Base-by-base conservation (phyloP, 2,329 filamentous ascomycete genomes). In the Aspergillus felis region DNA sequence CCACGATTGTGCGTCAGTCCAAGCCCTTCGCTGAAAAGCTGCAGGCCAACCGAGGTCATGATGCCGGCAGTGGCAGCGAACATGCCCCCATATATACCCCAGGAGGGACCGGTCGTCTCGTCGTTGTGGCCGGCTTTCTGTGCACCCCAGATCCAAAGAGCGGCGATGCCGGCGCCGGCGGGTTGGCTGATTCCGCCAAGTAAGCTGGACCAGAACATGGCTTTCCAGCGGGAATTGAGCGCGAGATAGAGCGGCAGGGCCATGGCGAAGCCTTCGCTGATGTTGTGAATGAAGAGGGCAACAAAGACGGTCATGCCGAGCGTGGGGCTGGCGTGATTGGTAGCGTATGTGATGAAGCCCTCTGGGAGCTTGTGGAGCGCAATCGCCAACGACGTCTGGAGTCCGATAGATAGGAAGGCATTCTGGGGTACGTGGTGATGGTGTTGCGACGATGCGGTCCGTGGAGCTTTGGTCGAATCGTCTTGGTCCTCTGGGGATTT, bases 391-490 rank as follows among this genome's bases (percentile, higher is more conserved):
- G 91, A 93, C 0, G 94, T 97, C 74, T 99, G 94, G 0, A 99
- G 84, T n/a, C 94, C 92, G 59, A 97, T 94, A 53, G 90, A 90
- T 61, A 97, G 81, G 73, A 97, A 99, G 5, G 91, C 91, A 68
- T 97, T 97, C 60, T 90, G 87, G 0, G 93, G 91, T 3, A 97
- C 93, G 72, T 99, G 94, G 74, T 99, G 93, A 69, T 99, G 93
- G 69, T 97, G 91, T 63, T 76, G 70, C 59, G 79, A 79, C n/a
- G 64, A 65, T 22, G 25, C 47, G 17, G 54, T 7, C 12, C 44
- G 20, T 29, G 54, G 35, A 17, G 49, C 28, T 50, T 62, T 58
- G 48, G 48, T 42, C 9, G 58, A 35, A 3, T 51, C 22, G n/a
- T 32, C 24, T 3, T 57, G 50, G 7, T 55, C 57, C 29, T 63